Evolutionary conservation across 2,329 filamentous ascomycete genomes (phyloP).

Genomic region (Alternaria triticina): DNA sequence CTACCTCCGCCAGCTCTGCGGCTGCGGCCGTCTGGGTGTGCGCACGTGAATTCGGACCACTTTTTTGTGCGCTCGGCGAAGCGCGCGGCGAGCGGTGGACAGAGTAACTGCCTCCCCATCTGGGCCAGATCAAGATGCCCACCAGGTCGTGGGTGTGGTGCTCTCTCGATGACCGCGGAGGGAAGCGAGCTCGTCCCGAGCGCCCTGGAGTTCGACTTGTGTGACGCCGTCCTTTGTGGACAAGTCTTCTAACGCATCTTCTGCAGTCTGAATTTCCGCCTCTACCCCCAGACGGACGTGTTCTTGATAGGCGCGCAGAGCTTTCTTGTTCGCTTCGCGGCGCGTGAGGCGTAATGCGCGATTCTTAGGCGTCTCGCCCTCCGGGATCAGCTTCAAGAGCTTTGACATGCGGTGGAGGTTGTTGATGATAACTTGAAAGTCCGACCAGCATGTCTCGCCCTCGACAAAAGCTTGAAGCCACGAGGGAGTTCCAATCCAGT

Average conservation of each 20-base stretch:
- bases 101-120: neutral
- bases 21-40: neutral
- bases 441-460: neutral
- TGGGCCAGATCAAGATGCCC: too few relatives aligned
- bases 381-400: neutral
- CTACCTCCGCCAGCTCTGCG: too few relatives aligned
- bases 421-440: neutral
- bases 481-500: neutral
- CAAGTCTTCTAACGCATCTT: neutral
- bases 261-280: neutral
- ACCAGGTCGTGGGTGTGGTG: accelerated
- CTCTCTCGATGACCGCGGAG: neutral
- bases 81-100: too few relatives aligned
- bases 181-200: neutral
- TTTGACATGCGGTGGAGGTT: neutral
- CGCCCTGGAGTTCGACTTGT: neutral
- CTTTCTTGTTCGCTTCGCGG: neutral
- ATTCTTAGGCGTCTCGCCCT: neutral
- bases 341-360: neutral
- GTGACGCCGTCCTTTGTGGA: neutral
- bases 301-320: neutral
- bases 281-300: neutral
- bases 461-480: neutral
- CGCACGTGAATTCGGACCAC: neutral
- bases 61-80: too few relatives aligned